A percentile compares a stretch with the other conserved stretches of the same genome.
Evolutionary conservation across 176 grass and related monocot genomes (phyloP).

Genomic region (Luzula sylvatica): DNA sequence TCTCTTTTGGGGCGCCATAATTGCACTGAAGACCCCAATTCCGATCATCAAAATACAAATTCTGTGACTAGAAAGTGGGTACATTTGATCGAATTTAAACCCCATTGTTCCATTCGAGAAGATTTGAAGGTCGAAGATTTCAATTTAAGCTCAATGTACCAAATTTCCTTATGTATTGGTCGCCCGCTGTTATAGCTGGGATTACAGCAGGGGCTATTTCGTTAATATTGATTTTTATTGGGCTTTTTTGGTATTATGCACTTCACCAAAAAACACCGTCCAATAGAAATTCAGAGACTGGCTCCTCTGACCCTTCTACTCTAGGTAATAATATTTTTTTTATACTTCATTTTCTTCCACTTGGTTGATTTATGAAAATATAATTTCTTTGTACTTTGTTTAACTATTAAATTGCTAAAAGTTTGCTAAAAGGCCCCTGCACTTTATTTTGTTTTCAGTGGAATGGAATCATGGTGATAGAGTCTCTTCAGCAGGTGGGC

Average conservation of each 20-base stretch:
- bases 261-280: conserved; percentile 18
- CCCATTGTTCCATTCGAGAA: conserved; percentile 1
- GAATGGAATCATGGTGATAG: conserved; percentile 64
- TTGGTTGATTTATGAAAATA: background rate
- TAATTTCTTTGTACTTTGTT: no score
- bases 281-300: conserved; percentile 66
- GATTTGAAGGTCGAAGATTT: background rate
- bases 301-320: conserved; percentile 66
- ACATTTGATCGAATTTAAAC: conserved; percentile 17
- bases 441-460: conserved; percentile 21
- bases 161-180: conserved; percentile 55
- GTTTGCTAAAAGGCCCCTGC: no score
- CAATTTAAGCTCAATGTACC: conserved; percentile 63
- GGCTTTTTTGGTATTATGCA: conserved; percentile 30
- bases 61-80: conserved; percentile 4
- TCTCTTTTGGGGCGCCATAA: conserved; percentile 9
- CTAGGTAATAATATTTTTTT: conserved; percentile 34
- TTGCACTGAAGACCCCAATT: background rate
- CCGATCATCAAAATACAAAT: conserved; percentile 11
- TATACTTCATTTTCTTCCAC: background rate
- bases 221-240: conserved; percentile 20
- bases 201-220: conserved; percentile 30
- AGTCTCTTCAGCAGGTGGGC: conserved; percentile 29
- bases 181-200: conserved; percentile 54
- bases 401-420: no score